These are phyloP conservation scores for Phanerodontia chrysosporium DNA, from an alignment of 768 basidiomycete genomes.

Conservation along the genomic window DNA sequence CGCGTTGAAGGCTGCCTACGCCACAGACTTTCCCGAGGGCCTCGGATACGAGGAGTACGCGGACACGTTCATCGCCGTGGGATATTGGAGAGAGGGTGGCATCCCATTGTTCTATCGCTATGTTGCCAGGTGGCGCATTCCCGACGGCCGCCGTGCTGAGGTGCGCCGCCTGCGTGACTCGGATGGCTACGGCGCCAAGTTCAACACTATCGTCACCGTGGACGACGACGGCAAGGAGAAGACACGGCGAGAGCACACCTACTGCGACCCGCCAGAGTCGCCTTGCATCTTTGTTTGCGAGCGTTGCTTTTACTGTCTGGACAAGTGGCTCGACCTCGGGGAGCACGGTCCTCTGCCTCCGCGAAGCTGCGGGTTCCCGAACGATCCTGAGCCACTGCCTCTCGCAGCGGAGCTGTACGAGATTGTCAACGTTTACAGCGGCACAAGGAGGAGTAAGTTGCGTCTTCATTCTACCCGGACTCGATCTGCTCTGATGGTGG, in stretches of 20 bases:
- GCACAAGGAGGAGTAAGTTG: not conserved
- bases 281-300: not conserved
- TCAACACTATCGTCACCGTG: not conserved
- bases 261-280: not conserved
- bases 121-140: not conserved
- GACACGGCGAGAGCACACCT: not conserved
- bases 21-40: not conserved
- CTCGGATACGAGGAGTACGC: not conserved
- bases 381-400: not conserved
- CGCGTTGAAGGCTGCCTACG: not conserved
- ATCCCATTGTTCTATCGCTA: not conserved
- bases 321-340: not conserved
- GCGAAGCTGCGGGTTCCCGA: not conserved
- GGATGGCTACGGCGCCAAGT: not conserved
- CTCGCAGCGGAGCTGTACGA: constrained; percentile 6
- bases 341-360: not conserved
- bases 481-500: not conserved
- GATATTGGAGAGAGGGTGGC: not conserved
- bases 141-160: not conserved
- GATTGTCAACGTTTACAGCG: not conserved
- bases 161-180: not conserved
- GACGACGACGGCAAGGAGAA: not conserved
- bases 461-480: not conserved
- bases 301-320: not conserved
- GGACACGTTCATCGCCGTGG: not conserved